Evolutionary conservation across 192 early-diverging fungal species (phyloP), one percentile per base, ranked within the genome.

Genomic region (Coemansia sp.): DNA sequence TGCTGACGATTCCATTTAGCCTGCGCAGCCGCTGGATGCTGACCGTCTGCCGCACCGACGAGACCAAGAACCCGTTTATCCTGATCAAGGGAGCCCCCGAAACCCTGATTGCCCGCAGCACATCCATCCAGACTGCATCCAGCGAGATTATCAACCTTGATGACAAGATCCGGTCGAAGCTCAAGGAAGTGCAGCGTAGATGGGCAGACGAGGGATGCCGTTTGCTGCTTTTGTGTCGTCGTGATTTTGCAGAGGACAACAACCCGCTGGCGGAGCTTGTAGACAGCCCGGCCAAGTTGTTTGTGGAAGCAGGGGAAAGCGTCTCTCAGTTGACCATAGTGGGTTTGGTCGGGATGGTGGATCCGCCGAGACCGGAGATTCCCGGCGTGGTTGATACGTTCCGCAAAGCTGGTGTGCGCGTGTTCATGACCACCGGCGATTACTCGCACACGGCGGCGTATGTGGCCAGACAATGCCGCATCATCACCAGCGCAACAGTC

Each of bases 381-480:
- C 80, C 76, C 11, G 73, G 83, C 18, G 84, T 90, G 5, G 87
- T 97, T 37, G 79, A 64, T 37, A 83, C 70, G 0, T 87, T 87
- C 55, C 86, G 87, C 39, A 57, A 73, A 35, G 93, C 93, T 2
- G 89, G 90, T 20, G 74, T 93, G 51, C 86, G 91, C 37, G 84
- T 96, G 55, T 89, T 90, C 66, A 94, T 96, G 95, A 89, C 92
- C 55, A 95, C 93, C 33, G 94, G 93, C 60, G 93, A 95, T 62
- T 91, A 89, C 68, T 75, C 83, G 22, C 67, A 87, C 32, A 97
- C 94, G 0, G 95, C 95, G 4, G 90, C 85, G 14, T 86, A 88
- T 12, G 93, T 97, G 54, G 93, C 89, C 18, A 83, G 87, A 5
- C 85, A 92, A 61, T 89, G 94, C 71, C 89, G 89, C 18, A 91